phyloP scores from a whole-genome alignment of 2,329 filamentous ascomycete species.

The Trichoderma atroviride region DNA sequence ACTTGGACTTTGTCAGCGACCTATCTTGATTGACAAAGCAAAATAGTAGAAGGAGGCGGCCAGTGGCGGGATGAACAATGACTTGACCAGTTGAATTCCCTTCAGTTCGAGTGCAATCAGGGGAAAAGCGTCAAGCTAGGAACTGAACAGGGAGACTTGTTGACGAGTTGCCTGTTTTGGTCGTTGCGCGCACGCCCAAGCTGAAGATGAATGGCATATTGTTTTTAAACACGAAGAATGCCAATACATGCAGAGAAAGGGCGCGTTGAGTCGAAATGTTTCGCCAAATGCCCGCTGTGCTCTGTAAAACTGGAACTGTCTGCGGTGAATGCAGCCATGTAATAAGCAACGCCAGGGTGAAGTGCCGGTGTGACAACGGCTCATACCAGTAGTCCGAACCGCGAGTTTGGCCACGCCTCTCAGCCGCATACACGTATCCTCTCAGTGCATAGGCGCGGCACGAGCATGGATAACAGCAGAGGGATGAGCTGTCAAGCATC shows the following conservation, averaged over 20 bases:
- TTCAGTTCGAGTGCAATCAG: background rate
- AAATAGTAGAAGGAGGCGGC: background rate
- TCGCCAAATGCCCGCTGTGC: background rate
- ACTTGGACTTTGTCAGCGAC: background rate
- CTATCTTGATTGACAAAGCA: background rate
- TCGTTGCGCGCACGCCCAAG: background rate
- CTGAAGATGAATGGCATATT: background rate
- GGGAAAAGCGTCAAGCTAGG: background rate
- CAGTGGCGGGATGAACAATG: background rate
- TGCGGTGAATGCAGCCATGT: background rate
- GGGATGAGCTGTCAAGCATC: background rate
- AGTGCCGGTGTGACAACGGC: background rate
- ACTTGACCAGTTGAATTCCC: background rate
- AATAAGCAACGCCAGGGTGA: background rate
- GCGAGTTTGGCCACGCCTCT: background rate
- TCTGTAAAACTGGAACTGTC: background rate
- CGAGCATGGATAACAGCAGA: background rate
- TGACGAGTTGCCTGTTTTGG: background rate
- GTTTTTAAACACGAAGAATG: background rate
- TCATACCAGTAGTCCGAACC: background rate
- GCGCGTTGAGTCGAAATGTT: background rate
- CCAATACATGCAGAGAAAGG: background rate
- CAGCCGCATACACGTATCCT: background rate
- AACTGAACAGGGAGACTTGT: background rate
- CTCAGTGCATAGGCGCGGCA: background rate